Percentiles rank a stretch among this genome's conserved stretches.
Evolutionary conservation across 768 basidiomycete species (phyloP).

Genomic region (Astraeus odoratus): DNA sequence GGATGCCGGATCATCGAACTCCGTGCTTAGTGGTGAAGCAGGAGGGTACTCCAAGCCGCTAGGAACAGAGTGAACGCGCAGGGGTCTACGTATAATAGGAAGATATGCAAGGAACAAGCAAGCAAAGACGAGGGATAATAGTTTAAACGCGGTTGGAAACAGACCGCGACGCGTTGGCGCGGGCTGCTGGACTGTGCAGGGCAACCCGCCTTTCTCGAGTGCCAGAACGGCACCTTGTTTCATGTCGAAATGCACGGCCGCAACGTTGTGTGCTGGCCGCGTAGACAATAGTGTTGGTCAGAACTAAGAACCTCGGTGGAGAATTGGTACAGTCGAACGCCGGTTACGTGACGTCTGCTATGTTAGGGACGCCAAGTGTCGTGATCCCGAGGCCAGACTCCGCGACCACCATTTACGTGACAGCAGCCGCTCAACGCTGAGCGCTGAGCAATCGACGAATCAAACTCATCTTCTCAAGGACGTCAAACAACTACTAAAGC

Average conservation of each 20-base stretch:
- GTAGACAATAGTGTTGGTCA: not conserved
- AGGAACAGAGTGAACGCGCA: not conserved
- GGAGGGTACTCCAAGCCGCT: constrained; percentile 1
- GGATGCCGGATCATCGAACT: constrained; percentile 30
- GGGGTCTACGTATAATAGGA: not conserved
- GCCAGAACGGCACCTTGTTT: not conserved
- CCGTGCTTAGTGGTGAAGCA: constrained; percentile 3
- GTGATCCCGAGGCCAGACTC: too few species aligned
- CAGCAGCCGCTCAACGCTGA: too few species aligned
- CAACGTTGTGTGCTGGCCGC: not conserved
- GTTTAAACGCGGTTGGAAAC: constrained; percentile 11
- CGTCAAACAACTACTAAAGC: too few species aligned
- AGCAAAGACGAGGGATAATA: constrained; percentile 14
- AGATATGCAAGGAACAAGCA: constrained; percentile 11
- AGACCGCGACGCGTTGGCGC: constrained; percentile 1
- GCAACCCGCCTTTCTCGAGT: constrained; percentile 15
- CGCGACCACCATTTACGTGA: too few species aligned
- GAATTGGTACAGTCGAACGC: too few species aligned
- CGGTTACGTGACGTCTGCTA: too few species aligned
- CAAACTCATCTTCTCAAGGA: too few species aligned
- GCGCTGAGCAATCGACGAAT: too few species aligned
- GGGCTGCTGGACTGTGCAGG: constrained; percentile 4
- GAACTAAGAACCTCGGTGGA: not conserved
- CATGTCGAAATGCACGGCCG: not conserved
- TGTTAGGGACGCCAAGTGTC: too few species aligned